Evolutionary conservation across 257 asterid species (phyloP), one percentile per base, ranked within the genome.

Genomic region (Nicotiana tabacum): DNA sequence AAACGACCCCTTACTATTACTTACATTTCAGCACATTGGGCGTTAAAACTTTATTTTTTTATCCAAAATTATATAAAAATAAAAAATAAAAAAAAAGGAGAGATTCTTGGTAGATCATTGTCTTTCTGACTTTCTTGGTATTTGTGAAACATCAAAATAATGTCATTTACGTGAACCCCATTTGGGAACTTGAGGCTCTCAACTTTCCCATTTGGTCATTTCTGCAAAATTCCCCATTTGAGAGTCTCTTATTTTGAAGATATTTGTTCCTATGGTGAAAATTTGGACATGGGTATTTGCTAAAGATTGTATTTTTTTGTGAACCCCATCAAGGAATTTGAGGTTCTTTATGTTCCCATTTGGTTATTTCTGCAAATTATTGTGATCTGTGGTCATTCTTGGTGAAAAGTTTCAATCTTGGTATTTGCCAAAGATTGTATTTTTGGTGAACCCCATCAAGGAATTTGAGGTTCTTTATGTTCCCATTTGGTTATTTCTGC

Each of bases 71-170:
- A 21, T 5, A 21, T 62, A 65, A 65, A 61, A 88, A 79, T 43
- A 69, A n/a, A 57, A 17, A 27, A 35, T 21, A 21, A 77, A 66
- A 37, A 77, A 66, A 37, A 65, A 53, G 65, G 82, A 69, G 81
- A 76, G 77, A 82, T 85, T 81, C 84, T 87, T 60, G 68, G 85
- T 83, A 90, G 87, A 85, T 89, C 84, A 85, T 84, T 90, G 92
- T 87, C 87, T 83, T 84, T 87, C 57, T 90, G 92, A 85, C 87
- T 83, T 84, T 87, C 57, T 83, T 66, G 46, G 48, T 85, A 82
- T 80, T 85, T 33, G 80, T 85, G 69, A 66, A 80, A 77, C 82
- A 78, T 37, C 81, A 81, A 58, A 82, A 77, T 82, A 78, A 61
- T 57, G 55, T 60, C 29, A 77, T 77, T 57, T 56, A 72, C 66